phyloP scores from a whole-genome alignment of 2,329 filamentous ascomycete genomes.

The Cladosporium phlei region DNA sequence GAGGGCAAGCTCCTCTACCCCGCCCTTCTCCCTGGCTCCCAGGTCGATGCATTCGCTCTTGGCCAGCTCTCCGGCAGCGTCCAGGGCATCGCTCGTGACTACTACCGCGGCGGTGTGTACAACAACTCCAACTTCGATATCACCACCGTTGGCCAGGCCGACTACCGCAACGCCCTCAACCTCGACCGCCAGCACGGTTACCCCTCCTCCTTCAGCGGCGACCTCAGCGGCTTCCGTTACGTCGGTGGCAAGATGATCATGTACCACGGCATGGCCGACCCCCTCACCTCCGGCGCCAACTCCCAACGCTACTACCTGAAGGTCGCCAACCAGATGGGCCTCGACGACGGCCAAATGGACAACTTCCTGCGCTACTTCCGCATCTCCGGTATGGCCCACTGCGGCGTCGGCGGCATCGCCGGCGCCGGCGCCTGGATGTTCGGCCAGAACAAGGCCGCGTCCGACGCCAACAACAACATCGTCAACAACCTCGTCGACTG shows the following conservation, averaged over 20 bases:
- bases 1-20: conserved; percentile 48
- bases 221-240: conserved; percentile 35
- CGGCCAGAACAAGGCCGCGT: conserved; percentile 31
- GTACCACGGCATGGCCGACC: conserved; percentile 40
- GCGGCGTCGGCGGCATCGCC: conserved; percentile 38
- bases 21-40: conserved; percentile 46
- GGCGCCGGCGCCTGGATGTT: conserved; percentile 42
- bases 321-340: conserved; percentile 36
- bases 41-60: conserved; percentile 36
- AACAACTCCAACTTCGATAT: conserved; percentile 43
- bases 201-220: conserved; percentile 36
- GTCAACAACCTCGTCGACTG: conserved; percentile 42
- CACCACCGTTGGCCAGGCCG: conserved; percentile 34
- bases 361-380: conserved; percentile 47
- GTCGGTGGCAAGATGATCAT: conserved; percentile 43
- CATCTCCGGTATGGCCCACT: conserved; percentile 51
- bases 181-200: conserved; percentile 39
- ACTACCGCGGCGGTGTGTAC: conserved; percentile 48
- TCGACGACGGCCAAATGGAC: conserved; percentile 36
- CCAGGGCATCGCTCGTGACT: conserved; percentile 44
- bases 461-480: conserved; percentile 40
- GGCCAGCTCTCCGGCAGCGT: conserved; percentile 38
- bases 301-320: conserved; percentile 47
- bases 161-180: conserved; percentile 37
- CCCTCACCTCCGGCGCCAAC: conserved; percentile 43